phyloP scores from a whole-genome alignment of 306 rosid genomes.

The Alnus glutinosa region DNA sequence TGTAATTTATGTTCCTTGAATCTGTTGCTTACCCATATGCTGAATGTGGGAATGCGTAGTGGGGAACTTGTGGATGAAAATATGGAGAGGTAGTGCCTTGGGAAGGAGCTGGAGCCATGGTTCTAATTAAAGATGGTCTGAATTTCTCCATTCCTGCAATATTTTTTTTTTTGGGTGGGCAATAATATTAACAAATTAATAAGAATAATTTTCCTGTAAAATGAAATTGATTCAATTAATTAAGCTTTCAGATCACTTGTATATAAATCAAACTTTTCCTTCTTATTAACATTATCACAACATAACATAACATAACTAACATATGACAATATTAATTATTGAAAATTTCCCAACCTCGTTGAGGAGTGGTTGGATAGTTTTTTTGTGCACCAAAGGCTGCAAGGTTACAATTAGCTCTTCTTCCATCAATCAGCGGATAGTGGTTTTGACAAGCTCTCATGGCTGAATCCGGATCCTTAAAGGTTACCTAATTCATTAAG shows the following conservation, averaged over 20 bases:
- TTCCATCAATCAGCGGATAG: conserved; percentile 68
- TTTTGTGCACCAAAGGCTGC: conserved; percentile 55
- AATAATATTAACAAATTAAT: background rate
- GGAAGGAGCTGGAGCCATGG: conserved; percentile 33
- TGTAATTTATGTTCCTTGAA: background rate
- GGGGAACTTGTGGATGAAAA: conserved; percentile 46
- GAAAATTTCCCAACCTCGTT: conserved; percentile 30
- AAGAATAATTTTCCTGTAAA: background rate
- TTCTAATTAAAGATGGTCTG: conserved; percentile 40
- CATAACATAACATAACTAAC: too few relatives aligned
- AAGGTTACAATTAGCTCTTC: conserved; percentile 67
- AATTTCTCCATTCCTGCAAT: conserved; percentile 39
- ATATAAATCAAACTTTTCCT: background rate
- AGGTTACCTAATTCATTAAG: conserved; percentile 55
- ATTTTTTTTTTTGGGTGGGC: conserved; percentile 2
- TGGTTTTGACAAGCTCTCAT: conserved; percentile 65
- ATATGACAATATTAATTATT: too few relatives aligned
- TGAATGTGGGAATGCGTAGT: conserved; percentile 42
- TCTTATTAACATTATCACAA: conserved; percentile 1
- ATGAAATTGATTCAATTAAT: background rate
- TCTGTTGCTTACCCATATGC: conserved; percentile 45
- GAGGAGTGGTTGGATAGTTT: conserved; percentile 29
- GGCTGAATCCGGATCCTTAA: conserved; percentile 69
- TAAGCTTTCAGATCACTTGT: background rate
- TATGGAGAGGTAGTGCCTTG: conserved; percentile 38